These are phyloP conservation scores for Ogataea degrootiae DNA, from an alignment of 805 yeast species.

Conservation along the genomic window DNA sequence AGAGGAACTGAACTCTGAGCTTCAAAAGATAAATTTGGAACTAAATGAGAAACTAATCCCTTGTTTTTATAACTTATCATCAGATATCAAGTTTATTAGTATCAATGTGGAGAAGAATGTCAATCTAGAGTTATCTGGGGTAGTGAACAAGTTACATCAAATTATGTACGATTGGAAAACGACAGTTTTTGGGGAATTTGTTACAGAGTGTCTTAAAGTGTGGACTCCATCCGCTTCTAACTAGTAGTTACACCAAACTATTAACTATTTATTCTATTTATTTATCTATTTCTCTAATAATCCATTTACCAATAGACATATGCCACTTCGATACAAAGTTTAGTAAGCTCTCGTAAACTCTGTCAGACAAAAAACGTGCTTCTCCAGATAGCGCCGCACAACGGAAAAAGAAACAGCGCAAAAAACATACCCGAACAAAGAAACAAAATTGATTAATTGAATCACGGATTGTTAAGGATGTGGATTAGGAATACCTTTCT, in stretches of 20 bases:
- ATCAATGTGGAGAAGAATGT: slow-evolving; percentile 38
- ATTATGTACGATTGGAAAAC: slow-evolving; percentile 23
- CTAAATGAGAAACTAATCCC: slow-evolving; percentile 41
- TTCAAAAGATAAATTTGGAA: slow-evolving; percentile 18
- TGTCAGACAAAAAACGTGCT: too few species aligned
- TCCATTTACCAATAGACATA: too few species aligned
- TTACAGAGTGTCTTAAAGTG: slow-evolving; percentile 18
- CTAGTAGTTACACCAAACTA: background rate
- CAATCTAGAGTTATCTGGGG: slow-evolving; percentile 14
- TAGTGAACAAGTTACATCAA: slow-evolving; percentile 9
- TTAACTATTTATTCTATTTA: background rate
- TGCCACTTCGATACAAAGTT: too few species aligned
- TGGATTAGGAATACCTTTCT: too few species aligned
- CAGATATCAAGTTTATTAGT: slow-evolving; percentile 41
- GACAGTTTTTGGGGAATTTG: slow-evolving; percentile 22
- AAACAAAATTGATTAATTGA: too few species aligned
- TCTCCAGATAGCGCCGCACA: too few species aligned
- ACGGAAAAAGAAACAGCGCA: too few species aligned
- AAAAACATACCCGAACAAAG: too few species aligned
- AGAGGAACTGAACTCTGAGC: slow-evolving; percentile 19
- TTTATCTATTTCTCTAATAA: background rate
- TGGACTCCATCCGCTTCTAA: slow-evolving; percentile 13
- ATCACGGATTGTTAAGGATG: too few species aligned
- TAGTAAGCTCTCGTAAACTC: too few species aligned
- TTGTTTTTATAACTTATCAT: slow-evolving; percentile 37